Evolutionary conservation across 495 filamentous ascomycete species (phyloP).

Genomic region (Recurvomyces mirabilis): DNA sequence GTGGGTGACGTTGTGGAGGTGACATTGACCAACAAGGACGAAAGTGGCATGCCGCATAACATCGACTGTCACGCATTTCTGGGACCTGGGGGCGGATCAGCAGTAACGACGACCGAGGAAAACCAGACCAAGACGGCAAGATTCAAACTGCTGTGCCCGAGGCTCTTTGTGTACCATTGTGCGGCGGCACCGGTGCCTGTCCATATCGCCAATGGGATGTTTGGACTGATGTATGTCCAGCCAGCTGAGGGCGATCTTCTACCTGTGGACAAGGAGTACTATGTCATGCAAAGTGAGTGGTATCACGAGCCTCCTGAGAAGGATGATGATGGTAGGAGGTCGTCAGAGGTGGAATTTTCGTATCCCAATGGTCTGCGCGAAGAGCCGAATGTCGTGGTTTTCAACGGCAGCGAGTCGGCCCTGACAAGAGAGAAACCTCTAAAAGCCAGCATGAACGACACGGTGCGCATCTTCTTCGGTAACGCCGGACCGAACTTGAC

Average conservation of each 20-base stretch:
- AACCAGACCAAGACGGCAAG: constrained; percentile 3
- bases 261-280: constrained; percentile 4
- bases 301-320: constrained; percentile 6
- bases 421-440: constrained; percentile 4
- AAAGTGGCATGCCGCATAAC: constrained; percentile 4
- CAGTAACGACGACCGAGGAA: constrained; percentile 3
- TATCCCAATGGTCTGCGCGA: constrained; percentile 3
- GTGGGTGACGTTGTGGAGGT: constrained; percentile 4
- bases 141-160: constrained; percentile 4
- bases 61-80: constrained; percentile 3
- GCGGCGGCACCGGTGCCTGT: constrained; percentile 3
- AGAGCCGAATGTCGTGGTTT: constrained; percentile 3
- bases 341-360: constrained; percentile 2
- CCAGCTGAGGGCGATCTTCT: constrained; percentile 3
- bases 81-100: constrained; percentile 1
- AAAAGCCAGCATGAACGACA: neutral
- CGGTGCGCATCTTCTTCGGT: constrained; percentile 5
- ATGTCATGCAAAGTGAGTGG: constrained; percentile 3
- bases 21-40: constrained; percentile 3
- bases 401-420: constrained; percentile 3
- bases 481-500: constrained; percentile 6
- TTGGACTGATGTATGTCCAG: constrained; percentile 7
- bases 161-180: constrained; percentile 3
- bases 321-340: constrained; percentile 1
- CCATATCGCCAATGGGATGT: constrained; percentile 8